A percentile compares a stretch with the other conserved stretches of the same genome.
phyloP scores from a whole-genome alignment of 768 basidiomycete genomes.

The Porphyrellus cyaneotinctus region DNA sequence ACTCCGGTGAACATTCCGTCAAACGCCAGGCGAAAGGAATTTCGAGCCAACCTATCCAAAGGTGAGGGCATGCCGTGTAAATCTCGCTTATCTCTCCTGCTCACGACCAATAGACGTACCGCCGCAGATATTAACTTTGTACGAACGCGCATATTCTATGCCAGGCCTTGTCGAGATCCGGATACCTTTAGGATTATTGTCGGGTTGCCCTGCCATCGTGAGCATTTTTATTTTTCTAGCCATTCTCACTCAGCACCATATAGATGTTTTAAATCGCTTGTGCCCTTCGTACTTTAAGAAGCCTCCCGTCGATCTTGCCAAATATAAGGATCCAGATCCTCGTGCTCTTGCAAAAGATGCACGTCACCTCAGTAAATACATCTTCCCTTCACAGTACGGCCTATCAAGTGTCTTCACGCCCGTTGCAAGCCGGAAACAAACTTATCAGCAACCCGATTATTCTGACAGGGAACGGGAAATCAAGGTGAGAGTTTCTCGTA shows the following conservation, averaged over 20 bases:
- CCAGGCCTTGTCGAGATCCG: slow-evolving; percentile 51
- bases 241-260: not conserved
- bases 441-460: slow-evolving; percentile 46
- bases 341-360: slow-evolving; percentile 45
- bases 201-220: slow-evolving; percentile 69
- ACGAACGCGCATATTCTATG: slow-evolving; percentile 65
- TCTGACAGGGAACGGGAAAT: slow-evolving; percentile 66
- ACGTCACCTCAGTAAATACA: slow-evolving; percentile 70
- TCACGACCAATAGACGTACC: slow-evolving; percentile 33
- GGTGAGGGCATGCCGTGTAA: slow-evolving; percentile 6
- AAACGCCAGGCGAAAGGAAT: slow-evolving; percentile 5
- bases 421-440: slow-evolving; percentile 21
- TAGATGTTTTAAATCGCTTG: slow-evolving; percentile 67
- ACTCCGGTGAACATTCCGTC: not conserved
- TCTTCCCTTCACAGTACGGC: slow-evolving; percentile 80
- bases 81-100: not conserved
- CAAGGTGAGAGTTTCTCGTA: slow-evolving; percentile 40
- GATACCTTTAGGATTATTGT: slow-evolving; percentile 48
- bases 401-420: slow-evolving; percentile 55
- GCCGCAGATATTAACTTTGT: slow-evolving; percentile 50
- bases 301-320: slow-evolving; percentile 22
- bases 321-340: slow-evolving; percentile 43
- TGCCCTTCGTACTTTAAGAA: slow-evolving; percentile 40
- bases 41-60: slow-evolving; percentile 16
- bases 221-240: slow-evolving; percentile 16